Base-by-base conservation (phyloP, 192 early-diverging fungal genomes). In the Entomortierella chlamydospora region DNA sequence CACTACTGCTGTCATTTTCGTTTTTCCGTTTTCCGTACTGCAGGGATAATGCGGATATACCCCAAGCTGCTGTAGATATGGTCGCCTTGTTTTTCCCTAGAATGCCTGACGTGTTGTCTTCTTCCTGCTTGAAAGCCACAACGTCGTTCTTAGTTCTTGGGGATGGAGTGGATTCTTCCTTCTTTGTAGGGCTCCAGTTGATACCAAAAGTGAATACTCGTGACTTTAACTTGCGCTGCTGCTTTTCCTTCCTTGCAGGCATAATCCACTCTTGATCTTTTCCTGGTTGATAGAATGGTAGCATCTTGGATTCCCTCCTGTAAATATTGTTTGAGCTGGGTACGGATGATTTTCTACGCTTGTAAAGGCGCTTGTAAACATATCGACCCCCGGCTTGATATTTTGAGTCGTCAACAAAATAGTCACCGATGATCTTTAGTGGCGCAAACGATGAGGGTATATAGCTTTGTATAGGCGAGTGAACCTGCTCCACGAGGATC, bases 371-470 rank as follows among this genome's bases (percentile, higher is more conserved):
- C 20, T 53, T 59, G 30, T 79, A 79, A 11, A 65, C 62, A 45
- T 60, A 79, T 28, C 68, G 61, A 17, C 76, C 76, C 1, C 76
- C 76, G 2, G 57, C 61, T 41, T 70, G 62, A 51, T 79, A 79
- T 70, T 79, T 79, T 22, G 76, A 70, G 22, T 66, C 76, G 33
- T 79, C 68, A 20, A 79, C 76, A 60, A 70, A 61, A 42, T 60
- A 65, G 25, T 64, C 76, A 17, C 76, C 68, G 13, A 70, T 31
- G 57, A 79, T 64, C 26, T 70, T 79, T 4, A 79, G 67, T 1
- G 76, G 76, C 9, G 76, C 69, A 61, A 79, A 79, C 10, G 65
- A 65, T 51, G 76, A 70, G 61, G 76, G 76, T 59, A 79, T 79
- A 61, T 52, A 79, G 63, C 76, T 79, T 23, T 70, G 76, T 23